A percentile compares a stretch with the other conserved stretches of the same genome.
Conservation (phyloP, 2,329 filamentous ascomycete genomes). For the Aspergillus amoenus region DNA sequence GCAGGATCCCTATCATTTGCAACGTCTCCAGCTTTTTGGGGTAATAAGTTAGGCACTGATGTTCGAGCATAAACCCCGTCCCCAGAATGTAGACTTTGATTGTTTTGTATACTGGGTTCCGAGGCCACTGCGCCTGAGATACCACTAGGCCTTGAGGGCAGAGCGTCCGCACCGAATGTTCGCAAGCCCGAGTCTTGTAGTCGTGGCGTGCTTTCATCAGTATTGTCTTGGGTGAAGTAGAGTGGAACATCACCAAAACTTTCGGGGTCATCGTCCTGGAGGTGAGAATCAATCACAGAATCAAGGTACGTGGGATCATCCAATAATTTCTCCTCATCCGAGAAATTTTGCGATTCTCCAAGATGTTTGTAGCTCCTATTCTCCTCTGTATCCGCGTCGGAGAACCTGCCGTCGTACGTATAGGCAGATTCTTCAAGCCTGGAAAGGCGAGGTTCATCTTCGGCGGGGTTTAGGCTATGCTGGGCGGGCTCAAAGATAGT, state of each 20-base stretch:
- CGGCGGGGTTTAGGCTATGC: background rate
- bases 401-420: conserved; percentile 42
- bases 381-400: conserved; percentile 43
- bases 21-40: background rate
- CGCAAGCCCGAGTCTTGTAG: conserved; percentile 19
- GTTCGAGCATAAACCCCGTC: background rate
- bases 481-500: conserved; percentile 37
- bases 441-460: conserved; percentile 5
- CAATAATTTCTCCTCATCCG: conserved; percentile 30
- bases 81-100: background rate
- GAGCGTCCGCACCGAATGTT: conserved; percentile 1
- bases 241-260: conserved; percentile 18
- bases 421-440: conserved; percentile 33
- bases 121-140: background rate
- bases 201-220: conserved; percentile 18
- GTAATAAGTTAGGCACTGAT: conserved; percentile 1
- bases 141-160: conserved; percentile 1
- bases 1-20: background rate
- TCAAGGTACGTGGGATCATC: conserved; percentile 42
- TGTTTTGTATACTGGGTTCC: background rate
- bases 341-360: conserved; percentile 28
- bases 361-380: conserved; percentile 24
- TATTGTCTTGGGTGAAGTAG: conserved; percentile 2
- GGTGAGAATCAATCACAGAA: conserved; percentile 37
- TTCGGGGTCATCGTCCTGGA: conserved; percentile 34